Evolutionary conservation across 805 yeast genomes (phyloP).

Genomic region (Suhomyces pyralidae): DNA sequence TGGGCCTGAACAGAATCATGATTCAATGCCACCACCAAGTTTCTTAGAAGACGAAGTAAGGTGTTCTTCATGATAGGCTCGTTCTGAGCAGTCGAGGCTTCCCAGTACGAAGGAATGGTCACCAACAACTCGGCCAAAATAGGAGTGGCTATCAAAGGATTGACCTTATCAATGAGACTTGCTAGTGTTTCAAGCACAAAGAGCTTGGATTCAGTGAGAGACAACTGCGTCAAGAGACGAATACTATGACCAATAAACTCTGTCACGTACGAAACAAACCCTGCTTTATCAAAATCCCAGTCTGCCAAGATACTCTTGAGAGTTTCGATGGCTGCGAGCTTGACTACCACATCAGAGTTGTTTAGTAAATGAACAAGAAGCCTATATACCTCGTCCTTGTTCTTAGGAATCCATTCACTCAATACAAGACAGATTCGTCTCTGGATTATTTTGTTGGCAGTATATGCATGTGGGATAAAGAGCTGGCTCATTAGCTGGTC

Average conservation of each 20-base stretch:
- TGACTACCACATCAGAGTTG: conserved; percentile 74
- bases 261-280: conserved; percentile 63
- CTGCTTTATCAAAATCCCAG: conserved; percentile 75
- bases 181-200: conserved; percentile 67
- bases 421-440: conserved; percentile 76
- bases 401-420: conserved; percentile 73
- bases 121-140: conserved; percentile 50
- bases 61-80: conserved; percentile 41
- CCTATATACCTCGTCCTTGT: conserved; percentile 56
- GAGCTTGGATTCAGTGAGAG: conserved; percentile 72
- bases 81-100: conserved; percentile 25
- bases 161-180: conserved; percentile 59
- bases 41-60: conserved; percentile 51
- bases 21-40: conserved; percentile 55
- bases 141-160: conserved; percentile 54
- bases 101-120: conserved; percentile 76
- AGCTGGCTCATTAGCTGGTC: conserved; percentile 57
- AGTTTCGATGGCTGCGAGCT: conserved; percentile 68
- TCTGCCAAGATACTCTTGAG: conserved; percentile 71
- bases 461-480: conserved; percentile 64
- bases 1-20: conserved; percentile 46
- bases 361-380: conserved; percentile 52
- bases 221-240: conserved; percentile 46
- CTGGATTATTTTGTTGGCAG: conserved; percentile 56
- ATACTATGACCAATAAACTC: conserved; percentile 50